Conservation (phyloP, 2,329 filamentous ascomycete genomes). For the Botrytis galanthina region DNA sequence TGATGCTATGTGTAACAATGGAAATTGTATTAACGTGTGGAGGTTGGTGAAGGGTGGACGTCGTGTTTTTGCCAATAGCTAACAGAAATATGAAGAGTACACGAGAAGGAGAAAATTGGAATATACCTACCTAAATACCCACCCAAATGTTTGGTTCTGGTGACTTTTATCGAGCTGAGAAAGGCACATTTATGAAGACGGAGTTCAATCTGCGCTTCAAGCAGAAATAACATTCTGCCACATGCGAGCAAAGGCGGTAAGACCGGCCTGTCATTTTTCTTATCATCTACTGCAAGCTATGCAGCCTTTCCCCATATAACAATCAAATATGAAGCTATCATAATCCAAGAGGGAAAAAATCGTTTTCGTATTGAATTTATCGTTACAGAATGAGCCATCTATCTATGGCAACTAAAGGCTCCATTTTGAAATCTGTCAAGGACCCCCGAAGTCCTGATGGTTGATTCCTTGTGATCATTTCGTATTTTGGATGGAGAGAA, state of each 20-base stretch:
- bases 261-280: not conserved
- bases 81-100: not conserved
- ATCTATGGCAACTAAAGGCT: not conserved
- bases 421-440: not conserved
- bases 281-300: not conserved
- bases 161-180: not conserved
- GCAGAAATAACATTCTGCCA: not conserved
- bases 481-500: not conserved
- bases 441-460: not conserved
- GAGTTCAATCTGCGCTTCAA: constrained; percentile 11
- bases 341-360: too few species aligned
- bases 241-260: not conserved
- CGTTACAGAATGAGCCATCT: not conserved
- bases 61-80: not conserved
- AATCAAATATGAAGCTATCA: not conserved
- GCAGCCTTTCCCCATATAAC: not conserved
- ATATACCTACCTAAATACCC: not conserved
- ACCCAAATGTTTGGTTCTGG: not conserved
- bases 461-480: not conserved
- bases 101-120: not conserved
- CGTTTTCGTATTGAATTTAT: not conserved
- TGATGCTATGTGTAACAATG: not conserved
- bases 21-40: not conserved
- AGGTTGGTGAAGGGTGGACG: not conserved
- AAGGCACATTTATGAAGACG: not conserved